Base-by-base conservation (phyloP, 306 rosid species). In the Hylodesmum podocarpum region DNA sequence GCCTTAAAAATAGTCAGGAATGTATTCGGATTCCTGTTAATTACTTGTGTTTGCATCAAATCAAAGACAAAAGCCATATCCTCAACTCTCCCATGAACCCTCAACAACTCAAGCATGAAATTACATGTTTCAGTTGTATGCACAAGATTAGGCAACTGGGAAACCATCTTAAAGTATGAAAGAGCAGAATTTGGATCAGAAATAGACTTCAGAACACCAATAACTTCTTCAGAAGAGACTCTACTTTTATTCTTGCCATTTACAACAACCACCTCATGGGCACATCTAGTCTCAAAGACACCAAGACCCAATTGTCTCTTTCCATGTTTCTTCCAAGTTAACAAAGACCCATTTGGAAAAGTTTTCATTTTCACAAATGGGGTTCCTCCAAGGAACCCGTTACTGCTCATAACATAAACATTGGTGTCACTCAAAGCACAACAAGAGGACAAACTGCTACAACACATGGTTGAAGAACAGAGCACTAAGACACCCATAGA, bases 121-220 rank as follows among this genome's bases (percentile, higher is more conserved):
- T 95, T 90, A 58, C 95, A 95, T 8, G 95, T 86, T 63, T 90
- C 93, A 28, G 97, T 86, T 43, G 97, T 88, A 74, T 90, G 98
- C 72, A 90, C 82, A 76, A 89, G 82, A 78, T 67, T 79, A 4
- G 92, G 90, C 78, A 84, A 84, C 68, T 81, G 83, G 51, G 96
- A 69, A 72, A 92, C 70, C 4, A 86, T 83, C 78, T 89, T 87
- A 70, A 95, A 95, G 70, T 87, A 90, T 2, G 96, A 82, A 75
- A 90, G 84, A 63, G 90, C 89, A 65, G 80, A 66, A 76, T 6
- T 78, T 7, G 89, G 90, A 69, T 92, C 92, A 3, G 79, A 34
- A 87, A 74, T 79, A 8, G 98, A 95, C 87, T 84, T 92, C 4
- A 95, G 72, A 82, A 83, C 85, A 19, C 70, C 71, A 47, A 83